These are phyloP conservation scores for Aspergillus nidulans DNA, from an alignment of 495 filamentous ascomycete species.

Conservation along the genomic window DNA sequence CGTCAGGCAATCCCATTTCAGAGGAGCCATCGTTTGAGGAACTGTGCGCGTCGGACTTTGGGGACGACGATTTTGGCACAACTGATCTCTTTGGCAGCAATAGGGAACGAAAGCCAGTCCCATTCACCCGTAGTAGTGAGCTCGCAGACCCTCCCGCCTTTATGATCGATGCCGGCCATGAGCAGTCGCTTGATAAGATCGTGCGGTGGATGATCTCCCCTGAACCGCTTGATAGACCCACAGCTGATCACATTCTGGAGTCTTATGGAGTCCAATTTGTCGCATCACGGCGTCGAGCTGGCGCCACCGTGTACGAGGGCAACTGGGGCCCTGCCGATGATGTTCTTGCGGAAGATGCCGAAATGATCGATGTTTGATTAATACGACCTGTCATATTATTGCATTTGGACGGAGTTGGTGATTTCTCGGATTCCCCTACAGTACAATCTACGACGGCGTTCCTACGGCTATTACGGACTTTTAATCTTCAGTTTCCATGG, in stretches of 20 bases:
- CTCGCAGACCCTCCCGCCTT: constrained; percentile 74
- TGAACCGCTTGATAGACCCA: constrained; percentile 67
- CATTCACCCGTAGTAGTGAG: constrained; percentile 54
- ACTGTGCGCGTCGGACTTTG: constrained; percentile 48
- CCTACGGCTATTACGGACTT: constrained; percentile 18
- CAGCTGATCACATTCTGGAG: constrained; percentile 63
- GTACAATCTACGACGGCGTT: constrained; percentile 38
- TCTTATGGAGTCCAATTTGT: constrained; percentile 73
- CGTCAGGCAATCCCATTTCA: constrained; percentile 62
- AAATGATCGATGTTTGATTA: constrained; percentile 68
- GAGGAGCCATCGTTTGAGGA: constrained; percentile 47
- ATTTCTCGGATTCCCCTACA: constrained; percentile 20
- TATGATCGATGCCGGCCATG: constrained; percentile 69
- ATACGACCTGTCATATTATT: constrained; percentile 29
- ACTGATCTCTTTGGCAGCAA: constrained; percentile 28
- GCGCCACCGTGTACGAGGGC: constrained; percentile 90
- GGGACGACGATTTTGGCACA: constrained; percentile 38
- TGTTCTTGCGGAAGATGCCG: constrained; percentile 62
- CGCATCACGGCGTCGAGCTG: constrained; percentile 64
- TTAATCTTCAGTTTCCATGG: constrained; percentile 14
- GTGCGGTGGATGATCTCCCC: constrained; percentile 86
- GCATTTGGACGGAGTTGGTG: constrained; percentile 41
- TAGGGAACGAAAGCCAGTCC: constrained; percentile 24
- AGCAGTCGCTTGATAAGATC: constrained; percentile 73
- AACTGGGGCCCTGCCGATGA: constrained; percentile 86